Evolutionary conservation across 495 filamentous ascomycete genomes (phyloP).

Genomic region (Coniosporium apollinis): DNA sequence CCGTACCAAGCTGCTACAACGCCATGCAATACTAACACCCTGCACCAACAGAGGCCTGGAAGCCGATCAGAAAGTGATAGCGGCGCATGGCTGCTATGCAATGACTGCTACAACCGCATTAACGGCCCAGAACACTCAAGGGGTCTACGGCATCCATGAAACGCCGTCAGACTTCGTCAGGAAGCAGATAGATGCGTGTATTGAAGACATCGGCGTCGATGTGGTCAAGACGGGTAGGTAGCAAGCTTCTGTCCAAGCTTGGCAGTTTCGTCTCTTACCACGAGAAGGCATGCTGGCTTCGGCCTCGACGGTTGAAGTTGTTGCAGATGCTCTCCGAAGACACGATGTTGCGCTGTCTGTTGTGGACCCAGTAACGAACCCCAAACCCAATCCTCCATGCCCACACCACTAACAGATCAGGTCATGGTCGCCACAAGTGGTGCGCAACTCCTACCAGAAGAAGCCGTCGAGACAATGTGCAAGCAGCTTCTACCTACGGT

Average conservation of each 20-base stretch:
- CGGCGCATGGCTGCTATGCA: slow-evolving; percentile 81
- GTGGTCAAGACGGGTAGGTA: slow-evolving; percentile 75
- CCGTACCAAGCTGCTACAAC: not conserved
- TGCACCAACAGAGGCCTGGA: slow-evolving; percentile 58
- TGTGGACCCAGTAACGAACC: slow-evolving; percentile 59
- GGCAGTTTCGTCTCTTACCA: not conserved
- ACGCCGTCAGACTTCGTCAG: slow-evolving; percentile 61
- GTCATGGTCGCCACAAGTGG: slow-evolving; percentile 90
- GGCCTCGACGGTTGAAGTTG: slow-evolving; percentile 53
- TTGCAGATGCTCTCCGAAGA: slow-evolving; percentile 47
- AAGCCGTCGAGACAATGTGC: slow-evolving; percentile 48
- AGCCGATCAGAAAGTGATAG: slow-evolving; percentile 88
- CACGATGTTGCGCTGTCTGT: slow-evolving; percentile 48
- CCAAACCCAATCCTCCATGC: slow-evolving; percentile 1
- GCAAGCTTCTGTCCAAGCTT: not conserved
- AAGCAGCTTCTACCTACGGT: slow-evolving; percentile 54
- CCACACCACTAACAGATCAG: slow-evolving; percentile 26
- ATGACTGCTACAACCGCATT: slow-evolving; percentile 93
- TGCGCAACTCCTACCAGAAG: slow-evolving; percentile 51
- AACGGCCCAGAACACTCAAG: slow-evolving; percentile 84
- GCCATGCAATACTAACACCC: slow-evolving; percentile 6
- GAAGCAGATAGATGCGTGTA: slow-evolving; percentile 68
- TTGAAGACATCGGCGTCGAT: slow-evolving; percentile 73
- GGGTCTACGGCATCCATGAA: slow-evolving; percentile 66
- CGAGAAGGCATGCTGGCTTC: slow-evolving; percentile 75